Conservation (phyloP, 768 basidiomycete genomes). For the Tulasnella sp. region DNA sequence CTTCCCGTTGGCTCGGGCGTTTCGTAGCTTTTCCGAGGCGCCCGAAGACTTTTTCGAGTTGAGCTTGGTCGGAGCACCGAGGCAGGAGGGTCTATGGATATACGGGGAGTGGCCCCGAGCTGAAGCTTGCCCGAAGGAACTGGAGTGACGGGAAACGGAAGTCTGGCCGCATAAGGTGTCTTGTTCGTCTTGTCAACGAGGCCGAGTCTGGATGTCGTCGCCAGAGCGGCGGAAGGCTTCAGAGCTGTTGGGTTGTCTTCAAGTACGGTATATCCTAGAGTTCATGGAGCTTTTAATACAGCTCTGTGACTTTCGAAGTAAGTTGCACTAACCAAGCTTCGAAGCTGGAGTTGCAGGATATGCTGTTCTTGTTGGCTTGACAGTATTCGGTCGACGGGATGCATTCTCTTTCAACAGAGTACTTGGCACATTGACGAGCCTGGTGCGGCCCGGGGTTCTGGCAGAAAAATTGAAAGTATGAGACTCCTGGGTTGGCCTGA, state of each 20-base stretch:
- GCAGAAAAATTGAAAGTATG: neutral
- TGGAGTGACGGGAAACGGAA: conserved; percentile 21
- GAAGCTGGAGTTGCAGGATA: conserved; percentile 24
- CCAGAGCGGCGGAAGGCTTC: neutral
- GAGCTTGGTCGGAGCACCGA: conserved; percentile 51
- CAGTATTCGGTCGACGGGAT: neutral
- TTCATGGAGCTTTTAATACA: neutral
- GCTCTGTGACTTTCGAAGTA: neutral
- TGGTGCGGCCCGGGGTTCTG: conserved; percentile 13
- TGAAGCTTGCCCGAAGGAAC: conserved; percentile 20
- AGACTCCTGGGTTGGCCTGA: neutral
- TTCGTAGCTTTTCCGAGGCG: conserved; percentile 54
- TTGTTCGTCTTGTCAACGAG: conserved; percentile 30
- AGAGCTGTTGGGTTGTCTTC: conserved; percentile 13
- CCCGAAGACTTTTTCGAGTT: conserved; percentile 58
- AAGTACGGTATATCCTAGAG: neutral
- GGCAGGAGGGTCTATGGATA: neutral
- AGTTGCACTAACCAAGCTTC: neutral
- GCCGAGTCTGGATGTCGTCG: neutral
- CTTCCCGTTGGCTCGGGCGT: conserved; percentile 62
- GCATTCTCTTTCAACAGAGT: conserved; percentile 27
- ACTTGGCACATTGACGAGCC: conserved; percentile 8
- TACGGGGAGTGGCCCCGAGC: neutral
- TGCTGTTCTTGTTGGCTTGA: conserved; percentile 11
- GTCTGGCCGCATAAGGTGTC: conserved; percentile 20